These are phyloP conservation scores for Trypanosomatidae sp. DNA, from an alignment of 208 protist genomes.

Conservation along the genomic window DNA sequence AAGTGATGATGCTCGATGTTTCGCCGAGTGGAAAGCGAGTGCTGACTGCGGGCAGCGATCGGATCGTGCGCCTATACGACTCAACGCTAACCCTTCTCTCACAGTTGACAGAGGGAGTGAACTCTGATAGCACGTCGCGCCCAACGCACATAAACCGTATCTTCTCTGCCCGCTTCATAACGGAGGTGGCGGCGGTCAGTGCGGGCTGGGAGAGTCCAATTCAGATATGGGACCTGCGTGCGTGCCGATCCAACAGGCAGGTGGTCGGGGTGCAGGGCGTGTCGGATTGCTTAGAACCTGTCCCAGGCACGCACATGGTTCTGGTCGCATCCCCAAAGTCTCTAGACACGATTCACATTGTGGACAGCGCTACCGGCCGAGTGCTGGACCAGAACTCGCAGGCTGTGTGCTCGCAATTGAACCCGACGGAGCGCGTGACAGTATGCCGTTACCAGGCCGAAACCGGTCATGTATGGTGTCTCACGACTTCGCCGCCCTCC, in stretches of 20 bases:
- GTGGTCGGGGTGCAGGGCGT: conserved; percentile 51
- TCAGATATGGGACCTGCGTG: conserved; percentile 88
- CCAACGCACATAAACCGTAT: conserved; percentile 81
- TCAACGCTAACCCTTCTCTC: conserved; percentile 32
- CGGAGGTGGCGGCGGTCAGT: conserved; percentile 44
- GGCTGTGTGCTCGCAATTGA: conserved; percentile 29
- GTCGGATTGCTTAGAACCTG: conserved; percentile 75
- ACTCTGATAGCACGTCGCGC: conserved; percentile 30
- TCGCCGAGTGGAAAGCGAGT: conserved; percentile 45
- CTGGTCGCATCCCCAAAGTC: conserved; percentile 51
- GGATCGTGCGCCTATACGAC: conserved; percentile 79
- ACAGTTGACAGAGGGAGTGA: conserved; percentile 37
- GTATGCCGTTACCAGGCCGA: conserved; percentile 37
- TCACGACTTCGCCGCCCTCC: conserved; percentile 35
- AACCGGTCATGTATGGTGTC: conserved; percentile 49
- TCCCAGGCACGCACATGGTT: conserved; percentile 47
- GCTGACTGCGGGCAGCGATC: conserved; percentile 85
- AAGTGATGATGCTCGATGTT: conserved; percentile 72
- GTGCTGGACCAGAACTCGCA: conserved; percentile 37
- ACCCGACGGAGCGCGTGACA: conserved; percentile 22
- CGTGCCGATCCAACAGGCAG: conserved; percentile 47
- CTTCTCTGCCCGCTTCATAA: conserved; percentile 72
- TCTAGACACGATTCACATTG: conserved; percentile 61
- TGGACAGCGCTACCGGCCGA: conserved; percentile 45
- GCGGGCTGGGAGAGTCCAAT: conserved; percentile 88